Evolutionary conservation across 1,139 yeast genomes (phyloP).

Genomic region (Geotrichum klebahnii): DNA sequence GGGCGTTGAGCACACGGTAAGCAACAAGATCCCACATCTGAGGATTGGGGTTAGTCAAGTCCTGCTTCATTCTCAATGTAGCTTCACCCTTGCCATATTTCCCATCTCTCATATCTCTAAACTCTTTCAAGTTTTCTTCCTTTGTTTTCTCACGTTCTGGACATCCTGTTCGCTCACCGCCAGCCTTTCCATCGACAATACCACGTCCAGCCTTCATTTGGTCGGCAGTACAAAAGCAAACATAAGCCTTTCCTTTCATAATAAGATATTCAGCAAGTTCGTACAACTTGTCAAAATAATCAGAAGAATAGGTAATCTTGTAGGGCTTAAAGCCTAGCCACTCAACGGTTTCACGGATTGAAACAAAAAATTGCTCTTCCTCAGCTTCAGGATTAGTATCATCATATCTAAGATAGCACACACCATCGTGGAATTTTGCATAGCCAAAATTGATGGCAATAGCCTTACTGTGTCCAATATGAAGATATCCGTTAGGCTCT

Average conservation of each 20-base stretch:
- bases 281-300: slow-evolving; percentile 85
- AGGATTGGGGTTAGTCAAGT: slow-evolving; percentile 84
- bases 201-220: slow-evolving; percentile 90
- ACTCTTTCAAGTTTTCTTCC: slow-evolving; percentile 73
- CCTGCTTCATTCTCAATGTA: slow-evolving; percentile 94
- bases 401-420: slow-evolving; percentile 88
- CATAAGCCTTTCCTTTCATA: slow-evolving; percentile 68
- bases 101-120: slow-evolving; percentile 90
- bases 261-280: slow-evolving; percentile 81
- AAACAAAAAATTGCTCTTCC: slow-evolving; percentile 82
- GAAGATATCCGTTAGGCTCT: slow-evolving; percentile 94
- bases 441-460: slow-evolving; percentile 94
- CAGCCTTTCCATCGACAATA: slow-evolving; percentile 81
- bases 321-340: slow-evolving; percentile 95
- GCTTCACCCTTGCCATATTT: slow-evolving; percentile 85
- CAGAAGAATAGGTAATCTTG: slow-evolving; percentile 92
- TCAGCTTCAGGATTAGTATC: slow-evolving; percentile 99
- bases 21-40: slow-evolving; percentile 99
- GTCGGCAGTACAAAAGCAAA: slow-evolving; percentile 90
- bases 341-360: slow-evolving; percentile 75
- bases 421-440: slow-evolving; percentile 80
- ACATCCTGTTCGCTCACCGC: slow-evolving; percentile 83
- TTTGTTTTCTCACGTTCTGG: slow-evolving; percentile 63
- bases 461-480: slow-evolving; percentile 97
- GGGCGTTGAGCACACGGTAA: slow-evolving; percentile 87